Evolutionary conservation across 2,329 filamentous ascomycete genomes (phyloP), one percentile per base, ranked within the genome.

Genomic region (Colletotrichum australisinense): DNA sequence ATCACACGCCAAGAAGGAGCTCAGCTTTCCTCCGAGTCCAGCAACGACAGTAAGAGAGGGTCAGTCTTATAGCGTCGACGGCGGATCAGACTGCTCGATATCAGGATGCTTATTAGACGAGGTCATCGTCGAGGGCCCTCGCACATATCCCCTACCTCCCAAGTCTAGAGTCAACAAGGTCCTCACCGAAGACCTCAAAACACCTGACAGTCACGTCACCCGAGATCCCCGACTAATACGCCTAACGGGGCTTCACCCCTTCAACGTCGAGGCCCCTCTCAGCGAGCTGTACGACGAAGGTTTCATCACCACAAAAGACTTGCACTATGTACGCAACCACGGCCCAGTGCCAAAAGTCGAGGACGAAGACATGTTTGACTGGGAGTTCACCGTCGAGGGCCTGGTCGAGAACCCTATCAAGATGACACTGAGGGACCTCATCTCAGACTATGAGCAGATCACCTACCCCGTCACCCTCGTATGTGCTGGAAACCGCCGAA

Each of bases 281-380:
- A 94, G 90, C 67, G 91, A 91, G 19, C 86, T 98, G 1, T 98
- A 92, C 82, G 89, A 96, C 58, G 86, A 89, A 84, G 95, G 95
- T 0, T 98, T 98, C 79, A 85, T 98, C 49, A 98, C 95, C 1
- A 94, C 92, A 52, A 93, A 95, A 14, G 93, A 97, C 77, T 86
- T 98, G 1, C 97, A 97, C 83, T 98, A 97, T 81, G 95, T 98
- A 9, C 88, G 95, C 46, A 98, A 98, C 78, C 95, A 98, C 85
- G 95, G 95, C 16, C 86, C 91, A 0, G 95, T 98, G 8, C 95
- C 95, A 1, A 85, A 89, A 68, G 93, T 97, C 22, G 86, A 88
- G 9, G 94, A 97, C 75, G 86, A 90, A 28, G 91, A 94, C 4
- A 91, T 94, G 71, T 88, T 92, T 55, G 89, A 93, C 77, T 98